Conservation (phyloP, 2,329 filamentous ascomycete genomes). For the Calonectria pteridis region DNA sequence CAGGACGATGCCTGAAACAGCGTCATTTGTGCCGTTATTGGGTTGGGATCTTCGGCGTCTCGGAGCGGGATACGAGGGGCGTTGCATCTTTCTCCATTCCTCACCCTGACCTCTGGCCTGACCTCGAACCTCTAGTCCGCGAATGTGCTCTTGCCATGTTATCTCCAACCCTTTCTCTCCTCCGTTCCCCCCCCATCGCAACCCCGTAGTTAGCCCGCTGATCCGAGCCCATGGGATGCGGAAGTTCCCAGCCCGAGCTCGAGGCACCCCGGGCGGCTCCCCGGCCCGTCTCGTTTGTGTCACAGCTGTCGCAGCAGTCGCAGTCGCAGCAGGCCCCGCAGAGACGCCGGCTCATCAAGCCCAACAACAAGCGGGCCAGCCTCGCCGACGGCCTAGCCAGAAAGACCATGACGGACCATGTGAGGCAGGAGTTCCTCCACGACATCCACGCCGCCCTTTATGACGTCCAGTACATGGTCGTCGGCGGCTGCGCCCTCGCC, state of each 20-base stretch:
- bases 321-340: not conserved
- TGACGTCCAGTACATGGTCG: constrained; percentile 5
- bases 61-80: constrained; percentile 1
- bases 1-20: constrained; percentile 11
- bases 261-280: not conserved
- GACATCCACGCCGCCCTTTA: not conserved
- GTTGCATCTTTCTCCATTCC: not conserved
- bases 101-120: too few relatives aligned
- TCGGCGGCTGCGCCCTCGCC: not conserved
- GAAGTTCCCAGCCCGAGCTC: constrained; percentile 7
- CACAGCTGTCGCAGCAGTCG: not conserved
- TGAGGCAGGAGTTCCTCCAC: constrained; percentile 5
- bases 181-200: not conserved
- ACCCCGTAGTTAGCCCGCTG: not conserved
- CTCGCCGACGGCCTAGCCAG: not conserved
- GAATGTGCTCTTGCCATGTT: not conserved
- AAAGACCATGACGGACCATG: not conserved
- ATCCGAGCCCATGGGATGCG: constrained; percentile 1
- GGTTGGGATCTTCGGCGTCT: constrained; percentile 2
- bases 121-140: not conserved
- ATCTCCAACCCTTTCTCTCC: not conserved
- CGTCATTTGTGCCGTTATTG: constrained; percentile 9
- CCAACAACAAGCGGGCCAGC: not conserved
- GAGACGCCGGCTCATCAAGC: constrained; percentile 1
- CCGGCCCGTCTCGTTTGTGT: constrained; percentile 9